phyloP scores from a whole-genome alignment of 2,329 filamentous ascomycete species.

The Beauveria rudraprayagi region DNA sequence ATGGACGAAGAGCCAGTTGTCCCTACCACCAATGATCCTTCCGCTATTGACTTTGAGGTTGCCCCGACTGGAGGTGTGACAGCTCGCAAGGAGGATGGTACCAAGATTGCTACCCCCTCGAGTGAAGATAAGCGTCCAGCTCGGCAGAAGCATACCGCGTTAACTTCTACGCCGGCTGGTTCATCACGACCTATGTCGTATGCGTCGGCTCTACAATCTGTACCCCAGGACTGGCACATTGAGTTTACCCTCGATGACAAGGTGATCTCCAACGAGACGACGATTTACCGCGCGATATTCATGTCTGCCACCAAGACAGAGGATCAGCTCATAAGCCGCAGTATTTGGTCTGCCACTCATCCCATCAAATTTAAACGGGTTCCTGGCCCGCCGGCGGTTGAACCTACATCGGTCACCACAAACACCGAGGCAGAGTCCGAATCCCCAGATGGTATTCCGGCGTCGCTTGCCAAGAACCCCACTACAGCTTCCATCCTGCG shows the following conservation, averaged over 20 bases:
- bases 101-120: conserved; percentile 73
- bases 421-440: conserved; percentile 41
- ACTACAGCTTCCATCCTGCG: conserved; percentile 81
- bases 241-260: conserved; percentile 86
- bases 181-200: conserved; percentile 69
- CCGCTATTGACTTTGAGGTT: conserved; percentile 86
- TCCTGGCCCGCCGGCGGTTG: conserved; percentile 69
- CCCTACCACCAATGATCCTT: conserved; percentile 47
- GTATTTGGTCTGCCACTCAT: conserved; percentile 85
- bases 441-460: conserved; percentile 57
- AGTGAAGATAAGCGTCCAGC: conserved; percentile 39
- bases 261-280: conserved; percentile 81
- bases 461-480: conserved; percentile 74
- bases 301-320: conserved; percentile 44
- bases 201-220: conserved; percentile 70
- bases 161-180: conserved; percentile 42
- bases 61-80: conserved; percentile 81
- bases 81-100: conserved; percentile 86
- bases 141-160: conserved; percentile 31
- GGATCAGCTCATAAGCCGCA: conserved; percentile 58
- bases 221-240: conserved; percentile 92
- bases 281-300: conserved; percentile 90
- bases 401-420: conserved; percentile 53
- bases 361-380: conserved; percentile 88
- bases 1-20: conserved; percentile 55